Conservation (phyloP, 2,329 filamentous ascomycete species). For the Penicillium sp. region DNA sequence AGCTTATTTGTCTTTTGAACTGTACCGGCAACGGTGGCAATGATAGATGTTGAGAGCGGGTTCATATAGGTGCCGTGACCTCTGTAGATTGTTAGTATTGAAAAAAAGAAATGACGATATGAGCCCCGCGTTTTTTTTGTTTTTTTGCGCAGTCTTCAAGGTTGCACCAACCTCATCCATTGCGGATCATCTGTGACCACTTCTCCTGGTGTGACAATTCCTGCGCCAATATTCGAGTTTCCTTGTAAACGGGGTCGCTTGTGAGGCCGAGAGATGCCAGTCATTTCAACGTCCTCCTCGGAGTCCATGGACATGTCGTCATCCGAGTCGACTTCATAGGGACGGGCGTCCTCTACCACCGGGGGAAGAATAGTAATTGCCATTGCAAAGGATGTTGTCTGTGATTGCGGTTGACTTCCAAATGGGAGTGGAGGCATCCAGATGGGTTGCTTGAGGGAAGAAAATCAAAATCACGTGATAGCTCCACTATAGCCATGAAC, state of each 20-base stretch:
- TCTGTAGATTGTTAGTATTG: conserved; percentile 47
- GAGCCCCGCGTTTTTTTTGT: neutral
- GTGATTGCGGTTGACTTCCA: neutral
- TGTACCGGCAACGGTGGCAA: conserved; percentile 86
- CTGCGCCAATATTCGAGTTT: conserved; percentile 31
- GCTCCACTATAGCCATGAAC: neutral
- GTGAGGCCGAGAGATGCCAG: conserved; percentile 33
- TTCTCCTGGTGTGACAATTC: conserved; percentile 84
- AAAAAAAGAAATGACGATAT: neutral
- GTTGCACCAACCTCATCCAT: conserved; percentile 69
- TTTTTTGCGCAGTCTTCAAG: neutral
- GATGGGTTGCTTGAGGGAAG: conserved; percentile 1
- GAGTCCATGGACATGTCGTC: conserved; percentile 53
- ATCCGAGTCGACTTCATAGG: conserved; percentile 43
- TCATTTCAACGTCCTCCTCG: conserved; percentile 42
- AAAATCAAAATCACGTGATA: conserved; percentile 18
- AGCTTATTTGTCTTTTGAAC: conserved; percentile 95
- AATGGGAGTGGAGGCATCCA: conserved; percentile 2
- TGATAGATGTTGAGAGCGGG: conserved; percentile 64
- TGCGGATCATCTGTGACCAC: conserved; percentile 87
- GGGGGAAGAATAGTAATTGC: conserved; percentile 61
- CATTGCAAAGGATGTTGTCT: conserved; percentile 42
- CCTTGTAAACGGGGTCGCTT: conserved; percentile 39
- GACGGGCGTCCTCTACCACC: conserved; percentile 36
- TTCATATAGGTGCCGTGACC: conserved; percentile 89